Conservation (phyloP, 371 early-diverging fungal genomes). For the Mucor sp. region DNA sequence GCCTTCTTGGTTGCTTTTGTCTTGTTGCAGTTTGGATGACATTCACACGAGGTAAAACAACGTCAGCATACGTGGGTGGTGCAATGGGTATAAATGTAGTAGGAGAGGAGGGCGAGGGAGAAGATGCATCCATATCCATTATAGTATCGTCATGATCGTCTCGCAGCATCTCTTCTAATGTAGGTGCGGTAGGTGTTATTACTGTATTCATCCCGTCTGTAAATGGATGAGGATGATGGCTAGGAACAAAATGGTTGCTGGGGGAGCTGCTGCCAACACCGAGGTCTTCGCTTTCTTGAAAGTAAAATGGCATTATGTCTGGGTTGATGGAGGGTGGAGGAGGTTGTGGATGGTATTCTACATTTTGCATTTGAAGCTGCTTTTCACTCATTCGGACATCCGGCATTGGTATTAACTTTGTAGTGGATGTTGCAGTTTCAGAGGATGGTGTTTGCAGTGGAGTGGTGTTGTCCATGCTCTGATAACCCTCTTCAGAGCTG, state of each 20-base stretch:
- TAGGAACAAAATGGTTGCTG: not conserved
- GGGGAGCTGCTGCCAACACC: not conserved
- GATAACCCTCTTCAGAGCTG: not conserved
- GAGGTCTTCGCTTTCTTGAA: not conserved
- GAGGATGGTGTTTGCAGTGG: not conserved
- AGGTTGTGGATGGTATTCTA: not conserved
- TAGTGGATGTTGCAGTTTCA: not conserved
- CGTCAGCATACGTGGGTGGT: slow-evolving; percentile 11
- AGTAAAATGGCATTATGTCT: not conserved
- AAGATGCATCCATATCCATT: not conserved
- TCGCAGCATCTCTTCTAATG: not conserved
- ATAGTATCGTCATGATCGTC: not conserved
- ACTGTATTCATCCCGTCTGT: not conserved
- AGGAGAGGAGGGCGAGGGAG: not conserved
- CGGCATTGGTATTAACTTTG: not conserved
- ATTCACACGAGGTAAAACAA: slow-evolving; percentile 4
- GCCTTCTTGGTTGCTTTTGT: not conserved
- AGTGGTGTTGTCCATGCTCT: not conserved
- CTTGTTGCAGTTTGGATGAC: not conserved
- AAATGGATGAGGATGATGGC: not conserved
- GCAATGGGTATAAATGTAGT: not conserved
- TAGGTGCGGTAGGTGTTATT: slow-evolving; percentile 5
- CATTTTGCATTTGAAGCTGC: not conserved
- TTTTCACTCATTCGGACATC: not conserved
- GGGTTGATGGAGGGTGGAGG: not conserved